Evolutionary conservation across 768 basidiomycete genomes (phyloP).

Genomic region (Kwoniella dejecticola): DNA sequence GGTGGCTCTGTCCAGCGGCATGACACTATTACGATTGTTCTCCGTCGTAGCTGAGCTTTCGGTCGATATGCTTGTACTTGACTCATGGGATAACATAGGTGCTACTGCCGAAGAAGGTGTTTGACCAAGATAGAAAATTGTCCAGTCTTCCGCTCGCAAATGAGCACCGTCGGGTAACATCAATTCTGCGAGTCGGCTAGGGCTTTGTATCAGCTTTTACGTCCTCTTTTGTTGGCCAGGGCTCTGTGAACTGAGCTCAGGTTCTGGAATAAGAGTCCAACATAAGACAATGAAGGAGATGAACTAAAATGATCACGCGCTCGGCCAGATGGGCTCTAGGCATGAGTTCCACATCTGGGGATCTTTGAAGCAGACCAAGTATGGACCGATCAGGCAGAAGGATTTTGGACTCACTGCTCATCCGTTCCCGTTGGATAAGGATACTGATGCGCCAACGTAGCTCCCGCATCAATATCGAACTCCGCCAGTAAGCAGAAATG

Average conservation of each 20-base stretch:
- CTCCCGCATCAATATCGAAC: conserved; percentile 94
- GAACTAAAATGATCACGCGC: too few species aligned
- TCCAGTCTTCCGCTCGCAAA: conserved; percentile 93
- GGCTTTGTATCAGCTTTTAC: conserved; percentile 3
- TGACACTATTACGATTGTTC: conserved; percentile 14
- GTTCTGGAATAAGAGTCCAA: too few species aligned
- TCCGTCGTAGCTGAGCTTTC: conserved; percentile 4
- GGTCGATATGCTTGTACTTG: conserved; percentile 19
- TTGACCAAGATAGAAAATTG: conserved; percentile 97
- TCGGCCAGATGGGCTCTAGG: too few species aligned
- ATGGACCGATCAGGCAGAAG: too few species aligned
- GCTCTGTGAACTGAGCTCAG: too few species aligned
- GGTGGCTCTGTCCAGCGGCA: conserved; percentile 26
- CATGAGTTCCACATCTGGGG: too few species aligned
- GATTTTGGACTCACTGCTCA: conserved; percentile 87
- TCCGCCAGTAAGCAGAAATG: conserved; percentile 96
- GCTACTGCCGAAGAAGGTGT: conserved; percentile 83
- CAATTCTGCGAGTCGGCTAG: conserved; percentile 86
- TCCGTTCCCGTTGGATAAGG: conserved; percentile 91
- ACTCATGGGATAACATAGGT: conserved; percentile 66
- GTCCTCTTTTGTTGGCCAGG: too few species aligned
- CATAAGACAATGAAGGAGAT: too few species aligned
- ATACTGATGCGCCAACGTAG: conserved; percentile 91
- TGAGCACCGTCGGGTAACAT: conserved; percentile 99
- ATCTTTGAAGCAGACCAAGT: too few species aligned